These are phyloP conservation scores for Chalara sp. DNA, from an alignment of 2,329 filamentous ascomycete genomes.

Conservation along the genomic window DNA sequence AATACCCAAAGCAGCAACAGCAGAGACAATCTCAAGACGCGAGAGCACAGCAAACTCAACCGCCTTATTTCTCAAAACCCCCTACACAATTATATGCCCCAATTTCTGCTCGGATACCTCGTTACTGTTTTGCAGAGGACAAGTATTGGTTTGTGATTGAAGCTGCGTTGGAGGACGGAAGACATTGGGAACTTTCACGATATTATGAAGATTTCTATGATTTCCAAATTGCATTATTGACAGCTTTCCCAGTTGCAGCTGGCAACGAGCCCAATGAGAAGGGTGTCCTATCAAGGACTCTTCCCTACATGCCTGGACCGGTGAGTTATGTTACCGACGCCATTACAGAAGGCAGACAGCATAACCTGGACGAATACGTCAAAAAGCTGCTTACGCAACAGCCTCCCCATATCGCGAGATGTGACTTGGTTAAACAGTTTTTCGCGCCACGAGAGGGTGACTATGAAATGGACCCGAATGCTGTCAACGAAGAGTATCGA, in stretches of 20 bases:
- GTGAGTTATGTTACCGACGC: constrained; percentile 98
- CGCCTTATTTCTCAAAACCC: constrained; percentile 34
- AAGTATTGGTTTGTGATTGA: constrained; percentile 99
- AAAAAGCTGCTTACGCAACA: constrained; percentile 75
- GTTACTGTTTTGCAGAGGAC: constrained; percentile 93
- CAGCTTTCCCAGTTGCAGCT: constrained; percentile 86
- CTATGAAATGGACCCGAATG: constrained; percentile 78
- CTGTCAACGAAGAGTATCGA: constrained; percentile 62
- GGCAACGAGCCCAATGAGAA: constrained; percentile 75
- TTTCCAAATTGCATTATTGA: constrained; percentile 91
- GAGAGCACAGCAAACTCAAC: constrained; percentile 19
- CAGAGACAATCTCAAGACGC: constrained; percentile 15
- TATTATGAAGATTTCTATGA: constrained; percentile 99
- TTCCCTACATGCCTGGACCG: constrained; percentile 97
- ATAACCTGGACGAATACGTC: constrained; percentile 92
- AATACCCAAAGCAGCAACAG: not conserved
- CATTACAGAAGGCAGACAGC: constrained; percentile 86
- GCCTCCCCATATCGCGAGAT: constrained; percentile 76
- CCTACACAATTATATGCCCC: constrained; percentile 62
- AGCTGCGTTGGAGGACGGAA: constrained; percentile 80
- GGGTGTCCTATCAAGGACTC: constrained; percentile 44
- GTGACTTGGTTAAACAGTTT: constrained; percentile 79
- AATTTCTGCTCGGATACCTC: constrained; percentile 75
- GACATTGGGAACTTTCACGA: constrained; percentile 86
- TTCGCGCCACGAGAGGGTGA: constrained; percentile 87